Percentiles rank a stretch among this genome's conserved stretches.
These are phyloP conservation scores for Fusarium nodosum DNA, from an alignment of 2,329 filamentous ascomycete genomes.

Conservation along the genomic window DNA sequence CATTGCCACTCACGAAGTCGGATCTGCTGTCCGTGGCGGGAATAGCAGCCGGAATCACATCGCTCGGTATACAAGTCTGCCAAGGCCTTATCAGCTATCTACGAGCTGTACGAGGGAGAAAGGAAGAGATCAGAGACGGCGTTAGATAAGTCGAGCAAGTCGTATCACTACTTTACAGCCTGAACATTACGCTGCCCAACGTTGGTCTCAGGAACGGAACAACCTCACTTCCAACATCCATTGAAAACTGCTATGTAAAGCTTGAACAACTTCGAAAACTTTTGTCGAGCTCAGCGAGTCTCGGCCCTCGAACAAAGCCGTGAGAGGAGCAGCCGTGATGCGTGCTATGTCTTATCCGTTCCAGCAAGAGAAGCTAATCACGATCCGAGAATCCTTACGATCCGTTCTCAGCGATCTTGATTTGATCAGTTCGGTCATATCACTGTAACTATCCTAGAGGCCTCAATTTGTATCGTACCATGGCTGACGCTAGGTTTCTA, in stretches of 20 bases:
- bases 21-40: conserved; percentile 9
- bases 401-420: background rate
- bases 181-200: background rate
- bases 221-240: background rate
- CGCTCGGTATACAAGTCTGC: conserved; percentile 17
- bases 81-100: conserved; percentile 1
- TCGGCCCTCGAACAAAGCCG: background rate
- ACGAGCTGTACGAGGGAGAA: background rate
- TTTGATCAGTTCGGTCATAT: background rate
- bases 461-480: fast-evolving
- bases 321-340: background rate
- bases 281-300: background rate
- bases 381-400: background rate
- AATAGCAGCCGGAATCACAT: conserved; percentile 16
- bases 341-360: background rate
- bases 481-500: fast-evolving
- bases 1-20: background rate
- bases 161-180: background rate
- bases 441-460: background rate
- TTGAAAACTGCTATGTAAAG: background rate
- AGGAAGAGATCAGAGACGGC: background rate
- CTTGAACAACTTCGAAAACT: background rate
- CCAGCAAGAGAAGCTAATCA: background rate
- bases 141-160: background rate
- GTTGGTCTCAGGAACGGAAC: fast-evolving